Evolutionary conservation across 2,329 filamentous ascomycete genomes (phyloP).

Genomic region (Colletotrichum cereale): DNA sequence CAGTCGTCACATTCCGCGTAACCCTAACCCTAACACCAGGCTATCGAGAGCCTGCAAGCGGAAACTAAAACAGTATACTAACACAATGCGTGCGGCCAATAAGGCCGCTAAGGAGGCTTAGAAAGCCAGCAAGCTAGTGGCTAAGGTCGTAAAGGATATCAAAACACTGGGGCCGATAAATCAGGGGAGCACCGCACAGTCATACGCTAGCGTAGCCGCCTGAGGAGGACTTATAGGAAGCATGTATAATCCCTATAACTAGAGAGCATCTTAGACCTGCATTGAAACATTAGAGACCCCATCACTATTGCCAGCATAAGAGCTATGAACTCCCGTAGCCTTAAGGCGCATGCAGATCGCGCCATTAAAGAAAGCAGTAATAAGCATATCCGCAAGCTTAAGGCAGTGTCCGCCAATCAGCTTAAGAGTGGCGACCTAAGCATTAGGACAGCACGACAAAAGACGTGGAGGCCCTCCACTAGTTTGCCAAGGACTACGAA

Average conservation of each 20-base stretch:
- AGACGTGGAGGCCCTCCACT: slow-evolving; percentile 13
- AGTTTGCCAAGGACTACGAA: slow-evolving; percentile 9
- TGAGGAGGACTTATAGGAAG: neutral
- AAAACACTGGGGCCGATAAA: neutral
- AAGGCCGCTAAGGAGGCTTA: neutral
- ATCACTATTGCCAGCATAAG: neutral
- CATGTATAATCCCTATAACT: neutral
- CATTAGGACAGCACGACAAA: slow-evolving; percentile 12
- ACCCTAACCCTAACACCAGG: too few species aligned
- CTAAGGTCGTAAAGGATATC: neutral
- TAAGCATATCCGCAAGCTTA: slow-evolving; percentile 7
- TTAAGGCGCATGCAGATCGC: neutral
- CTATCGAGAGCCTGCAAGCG: too few species aligned
- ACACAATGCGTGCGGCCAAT: too few species aligned
- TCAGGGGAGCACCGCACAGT: neutral
- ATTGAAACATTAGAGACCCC: neutral
- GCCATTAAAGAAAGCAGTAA: slow-evolving; percentile 34
- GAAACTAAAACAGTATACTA: too few species aligned
- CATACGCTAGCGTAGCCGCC: neutral
- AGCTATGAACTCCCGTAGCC: neutral
- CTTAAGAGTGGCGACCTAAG: slow-evolving; percentile 13
- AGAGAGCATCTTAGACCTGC: neutral
- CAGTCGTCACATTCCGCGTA: neutral
- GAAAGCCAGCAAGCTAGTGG: neutral
- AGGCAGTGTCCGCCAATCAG: slow-evolving; percentile 3